Evolutionary conservation across 768 basidiomycete genomes (phyloP).

Genomic region (Chiua virens): DNA sequence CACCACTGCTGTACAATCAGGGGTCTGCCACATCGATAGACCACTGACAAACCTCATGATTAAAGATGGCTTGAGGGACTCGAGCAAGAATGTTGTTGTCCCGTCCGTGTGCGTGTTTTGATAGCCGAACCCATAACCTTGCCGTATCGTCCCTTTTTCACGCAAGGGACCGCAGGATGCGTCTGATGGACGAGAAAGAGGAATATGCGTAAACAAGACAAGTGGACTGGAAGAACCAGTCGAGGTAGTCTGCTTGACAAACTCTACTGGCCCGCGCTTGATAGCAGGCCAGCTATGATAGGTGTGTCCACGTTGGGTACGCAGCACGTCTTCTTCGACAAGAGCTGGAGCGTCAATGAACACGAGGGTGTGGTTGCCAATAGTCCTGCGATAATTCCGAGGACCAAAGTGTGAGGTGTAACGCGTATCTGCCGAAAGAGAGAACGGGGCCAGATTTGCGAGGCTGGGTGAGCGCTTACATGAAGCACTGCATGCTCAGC

Average conservation of each 20-base stretch:
- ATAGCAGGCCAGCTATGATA: constrained; percentile 49
- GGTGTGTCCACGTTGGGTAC: constrained; percentile 39
- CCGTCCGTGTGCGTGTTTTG: constrained; percentile 78
- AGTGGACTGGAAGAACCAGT: constrained; percentile 41
- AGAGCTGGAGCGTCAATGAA: constrained; percentile 74
- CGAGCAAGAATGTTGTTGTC: constrained; percentile 65
- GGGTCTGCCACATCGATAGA: neutral
- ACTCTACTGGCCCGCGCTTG: constrained; percentile 53
- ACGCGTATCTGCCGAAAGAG: constrained; percentile 48
- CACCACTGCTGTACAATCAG: constrained; percentile 55
- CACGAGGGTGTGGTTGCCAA: constrained; percentile 73
- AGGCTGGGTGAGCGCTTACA: constrained; percentile 21
- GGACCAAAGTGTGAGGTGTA: constrained; percentile 78
- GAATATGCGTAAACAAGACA: constrained; percentile 86
- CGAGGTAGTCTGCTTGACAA: constrained; percentile 43
- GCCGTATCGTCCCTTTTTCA: constrained; percentile 71
- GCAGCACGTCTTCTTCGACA: constrained; percentile 69
- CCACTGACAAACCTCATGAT: constrained; percentile 64
- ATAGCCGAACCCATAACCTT: constrained; percentile 77
- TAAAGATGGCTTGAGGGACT: constrained; percentile 59
- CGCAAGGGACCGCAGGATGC: constrained; percentile 75
- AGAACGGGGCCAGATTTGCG: constrained; percentile 31
- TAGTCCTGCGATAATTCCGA: constrained; percentile 57
- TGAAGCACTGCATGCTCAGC: neutral
- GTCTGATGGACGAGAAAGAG: constrained; percentile 71